Base-by-base conservation (phyloP, 148 eudicot species). In the Fagopyrum tataricum region DNA sequence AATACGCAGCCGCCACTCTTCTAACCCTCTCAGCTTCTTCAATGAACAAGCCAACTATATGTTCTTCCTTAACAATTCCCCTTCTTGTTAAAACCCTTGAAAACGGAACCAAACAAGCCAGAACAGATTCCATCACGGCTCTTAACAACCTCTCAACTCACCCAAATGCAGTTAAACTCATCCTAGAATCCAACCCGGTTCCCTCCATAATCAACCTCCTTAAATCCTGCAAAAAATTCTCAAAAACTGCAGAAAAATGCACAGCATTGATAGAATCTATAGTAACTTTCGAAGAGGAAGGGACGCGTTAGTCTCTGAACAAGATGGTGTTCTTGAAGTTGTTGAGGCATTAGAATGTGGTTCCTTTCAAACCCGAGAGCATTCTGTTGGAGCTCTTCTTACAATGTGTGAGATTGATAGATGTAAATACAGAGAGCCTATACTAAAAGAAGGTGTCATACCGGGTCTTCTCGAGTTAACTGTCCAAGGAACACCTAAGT, bases 11-110 rank as follows among this genome's bases (percentile, higher is more conserved):
- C 43, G 97, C 93, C 15, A 56, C 97, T 17, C 70, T 95, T 59
- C 85, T 92, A 81, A 95, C 99, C 15, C 85, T 95, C 14, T 95
- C 99, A n/a, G 99, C 99, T 51, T 88, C 93, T n/a, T 80, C 94
- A 4, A 55, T 72, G 70, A 95, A 90, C 79, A 95, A 92, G 84
- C 89, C 96, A 67, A 79, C 83, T 46, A 90, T 95, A 18, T 81
- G 86, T 23, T 76, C 85, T 71, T 88, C 91, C 0, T 90, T 93
- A 5, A 93, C 85, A 4, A 90, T 90, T 74, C 91, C 99, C 62
- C 90, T 86, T 53, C 96, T 95, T 2, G 91, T 90, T 5, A 79
- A 87, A 21, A 73, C 86, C 72, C 80, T 95, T 9, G 81, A 76
- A 71, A 72, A 71, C 14, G 96, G 93, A 15, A 82, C 84, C 64